Conservation (phyloP, 2,329 filamentous ascomycete genomes). For the Fusarium sp. region DNA sequence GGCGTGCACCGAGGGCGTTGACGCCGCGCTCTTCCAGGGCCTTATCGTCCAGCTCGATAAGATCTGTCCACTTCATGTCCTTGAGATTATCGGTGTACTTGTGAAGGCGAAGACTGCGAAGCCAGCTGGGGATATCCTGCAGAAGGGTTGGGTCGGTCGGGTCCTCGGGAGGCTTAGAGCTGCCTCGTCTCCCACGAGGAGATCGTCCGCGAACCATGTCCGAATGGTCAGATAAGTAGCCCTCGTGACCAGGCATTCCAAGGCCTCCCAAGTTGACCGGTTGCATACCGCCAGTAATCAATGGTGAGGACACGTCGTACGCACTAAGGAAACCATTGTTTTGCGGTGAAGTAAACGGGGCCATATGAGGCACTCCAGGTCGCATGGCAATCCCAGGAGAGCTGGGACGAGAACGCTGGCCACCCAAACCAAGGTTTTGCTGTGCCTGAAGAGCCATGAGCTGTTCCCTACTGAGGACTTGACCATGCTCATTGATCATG, state of each 20-base stretch:
- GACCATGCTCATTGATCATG: slow-evolving; percentile 95
- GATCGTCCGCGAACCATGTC: slow-evolving; percentile 92
- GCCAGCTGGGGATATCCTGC: slow-evolving; percentile 95
- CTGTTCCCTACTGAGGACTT: slow-evolving; percentile 87
- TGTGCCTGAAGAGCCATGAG: slow-evolving; percentile 83
- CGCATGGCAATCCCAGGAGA: slow-evolving; percentile 91
- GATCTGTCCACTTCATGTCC: slow-evolving; percentile 94
- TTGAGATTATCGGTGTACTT: slow-evolving; percentile 99
- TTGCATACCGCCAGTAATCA: slow-evolving; percentile 77
- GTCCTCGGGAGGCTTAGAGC: slow-evolving; percentile 97
- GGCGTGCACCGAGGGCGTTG: slow-evolving; percentile 90
- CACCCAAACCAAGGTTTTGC: slow-evolving; percentile 68
- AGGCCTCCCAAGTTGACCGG: slow-evolving; percentile 79
- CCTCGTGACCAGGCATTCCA: slow-evolving; percentile 77
- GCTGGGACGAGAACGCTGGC: slow-evolving; percentile 84
- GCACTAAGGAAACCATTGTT: slow-evolving; percentile 94
- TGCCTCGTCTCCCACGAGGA: slow-evolving; percentile 90
- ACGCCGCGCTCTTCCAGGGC: slow-evolving; percentile 93
- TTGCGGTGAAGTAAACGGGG: slow-evolving; percentile 85
- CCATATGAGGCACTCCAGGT: slow-evolving; percentile 69
- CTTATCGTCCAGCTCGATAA: slow-evolving; percentile 92
- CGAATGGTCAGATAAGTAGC: slow-evolving; percentile 93
- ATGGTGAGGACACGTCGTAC: slow-evolving; percentile 80
- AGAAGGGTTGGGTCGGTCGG: slow-evolving; percentile 90
- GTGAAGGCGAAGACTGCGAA: slow-evolving; percentile 92